These are phyloP conservation scores for Lepidopterella palustris DNA, from an alignment of 495 filamentous ascomycete genomes.

Conservation along the genomic window DNA sequence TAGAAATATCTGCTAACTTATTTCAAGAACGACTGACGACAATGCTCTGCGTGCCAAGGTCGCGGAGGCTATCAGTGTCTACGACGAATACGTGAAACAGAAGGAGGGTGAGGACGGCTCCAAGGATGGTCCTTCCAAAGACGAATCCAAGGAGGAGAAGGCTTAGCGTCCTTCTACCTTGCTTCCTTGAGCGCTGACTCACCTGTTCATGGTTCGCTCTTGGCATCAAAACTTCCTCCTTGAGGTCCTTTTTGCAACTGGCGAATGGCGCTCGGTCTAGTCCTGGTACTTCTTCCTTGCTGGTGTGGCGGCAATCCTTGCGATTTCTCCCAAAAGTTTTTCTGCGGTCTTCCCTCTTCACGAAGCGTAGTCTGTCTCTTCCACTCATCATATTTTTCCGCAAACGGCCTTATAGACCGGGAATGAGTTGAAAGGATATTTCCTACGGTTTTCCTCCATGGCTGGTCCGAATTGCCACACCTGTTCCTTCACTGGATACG, in stretches of 20 bases:
- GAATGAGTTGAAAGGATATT: background rate
- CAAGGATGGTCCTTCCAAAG: conserved; percentile 18
- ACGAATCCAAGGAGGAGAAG: conserved; percentile 25
- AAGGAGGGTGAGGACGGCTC: conserved; percentile 41
- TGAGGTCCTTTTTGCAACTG: conserved; percentile 5
- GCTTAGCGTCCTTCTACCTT: conserved; percentile 12
- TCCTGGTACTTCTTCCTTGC: conserved; percentile 1
- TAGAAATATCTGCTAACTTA: conserved; percentile 30
- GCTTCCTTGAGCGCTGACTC: conserved; percentile 1
- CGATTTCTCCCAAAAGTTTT: conserved; percentile 28
- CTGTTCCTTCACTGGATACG: conserved; percentile 19
- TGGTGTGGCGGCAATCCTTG: conserved; percentile 16
- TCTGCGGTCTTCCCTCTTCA: conserved; percentile 6
- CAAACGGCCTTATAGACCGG: background rate
- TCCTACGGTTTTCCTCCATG: background rate
- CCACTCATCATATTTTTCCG: background rate
- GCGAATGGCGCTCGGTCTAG: conserved; percentile 30
- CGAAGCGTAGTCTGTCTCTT: conserved; percentile 2
- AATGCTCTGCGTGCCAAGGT: conserved; percentile 88
- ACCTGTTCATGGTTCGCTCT: background rate
- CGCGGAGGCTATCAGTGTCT: conserved; percentile 90
- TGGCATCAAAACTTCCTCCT: background rate
- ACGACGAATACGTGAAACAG: conserved; percentile 96
- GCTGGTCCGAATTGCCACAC: conserved; percentile 16
- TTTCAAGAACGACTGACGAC: conserved; percentile 76